Conservation (phyloP, 768 basidiomycete species). For the Trichaptum fuscoviolaceum region DNA sequence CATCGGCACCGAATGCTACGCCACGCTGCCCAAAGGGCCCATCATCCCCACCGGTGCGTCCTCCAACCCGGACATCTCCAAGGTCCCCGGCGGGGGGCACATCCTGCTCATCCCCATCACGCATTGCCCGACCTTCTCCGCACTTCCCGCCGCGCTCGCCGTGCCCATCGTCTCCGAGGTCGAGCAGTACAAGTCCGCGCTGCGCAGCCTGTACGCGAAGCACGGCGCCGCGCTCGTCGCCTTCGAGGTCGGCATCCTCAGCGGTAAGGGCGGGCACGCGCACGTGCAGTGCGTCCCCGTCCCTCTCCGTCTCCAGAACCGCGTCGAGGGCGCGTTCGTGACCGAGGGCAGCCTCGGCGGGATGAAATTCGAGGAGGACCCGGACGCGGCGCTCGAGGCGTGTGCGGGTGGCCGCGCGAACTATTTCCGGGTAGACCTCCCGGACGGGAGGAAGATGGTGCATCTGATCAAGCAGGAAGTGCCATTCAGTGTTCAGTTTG, state of each 20-base stretch:
- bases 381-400: constrained; percentile 53
- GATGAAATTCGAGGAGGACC: constrained; percentile 70
- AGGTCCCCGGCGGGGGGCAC: constrained; percentile 93
- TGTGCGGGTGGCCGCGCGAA: constrained; percentile 52
- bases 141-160: constrained; percentile 75
- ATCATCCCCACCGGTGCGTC: constrained; percentile 74
- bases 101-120: constrained; percentile 91
- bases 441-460: constrained; percentile 79
- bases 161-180: constrained; percentile 77
- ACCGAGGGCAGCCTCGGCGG: constrained; percentile 62
- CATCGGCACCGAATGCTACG: constrained; percentile 89
- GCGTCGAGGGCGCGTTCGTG: constrained; percentile 67
- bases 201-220: constrained; percentile 67
- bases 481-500: constrained; percentile 90
- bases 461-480: constrained; percentile 75
- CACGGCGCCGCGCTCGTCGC: constrained; percentile 64
- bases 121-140: constrained; percentile 83
- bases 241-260: constrained; percentile 84
- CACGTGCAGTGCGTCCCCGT: constrained; percentile 86
- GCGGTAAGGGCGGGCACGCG: constrained; percentile 87
- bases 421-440: constrained; percentile 90
- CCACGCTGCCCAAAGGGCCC: constrained; percentile 95
- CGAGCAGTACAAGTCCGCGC: constrained; percentile 69
- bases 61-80: constrained; percentile 26
- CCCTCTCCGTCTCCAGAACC: constrained; percentile 53